Percentiles rank a stretch among this genome's conserved stretches.
Evolutionary conservation across 1,284 basidiomycete species (phyloP).

Genomic region (Sporisorium iseilematis-ciliati): DNA sequence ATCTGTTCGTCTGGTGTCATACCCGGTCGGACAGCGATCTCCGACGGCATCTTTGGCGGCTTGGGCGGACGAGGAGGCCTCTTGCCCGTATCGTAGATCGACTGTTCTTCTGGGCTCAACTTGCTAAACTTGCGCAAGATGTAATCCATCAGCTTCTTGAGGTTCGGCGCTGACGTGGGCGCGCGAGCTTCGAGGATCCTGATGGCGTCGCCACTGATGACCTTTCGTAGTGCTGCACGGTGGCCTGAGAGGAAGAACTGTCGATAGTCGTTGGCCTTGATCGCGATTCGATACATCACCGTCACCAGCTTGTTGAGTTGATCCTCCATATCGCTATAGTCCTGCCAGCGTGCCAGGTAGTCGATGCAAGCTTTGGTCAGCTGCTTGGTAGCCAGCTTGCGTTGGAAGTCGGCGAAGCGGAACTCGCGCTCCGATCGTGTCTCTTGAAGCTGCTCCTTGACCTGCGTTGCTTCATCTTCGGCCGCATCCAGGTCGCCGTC

Average conservation of each 20-base stretch:
- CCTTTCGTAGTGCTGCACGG: constrained; percentile 43
- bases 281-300: constrained; percentile 63
- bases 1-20: constrained; percentile 55
- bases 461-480: constrained; percentile 46
- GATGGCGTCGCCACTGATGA: constrained; percentile 48
- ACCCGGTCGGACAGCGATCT: constrained; percentile 60
- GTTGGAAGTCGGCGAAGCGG: constrained; percentile 64
- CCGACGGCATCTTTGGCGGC: constrained; percentile 49
- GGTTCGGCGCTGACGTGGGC: constrained; percentile 38
- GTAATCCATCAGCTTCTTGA: constrained; percentile 61
- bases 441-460: constrained; percentile 47
- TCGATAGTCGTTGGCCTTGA: constrained; percentile 58
- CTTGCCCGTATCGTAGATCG: constrained; percentile 56
- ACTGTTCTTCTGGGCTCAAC: constrained; percentile 57
- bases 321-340: constrained; percentile 50
- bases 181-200: constrained; percentile 41
- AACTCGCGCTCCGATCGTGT: constrained; percentile 61
- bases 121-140: constrained; percentile 62
- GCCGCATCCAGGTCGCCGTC: constrained; percentile 48
- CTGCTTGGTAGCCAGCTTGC: constrained; percentile 57
- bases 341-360: constrained; percentile 62
- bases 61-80: constrained; percentile 50
- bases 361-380: constrained; percentile 61
- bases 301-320: constrained; percentile 61
- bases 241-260: constrained; percentile 56